These are phyloP conservation scores for Debaryomyces udenii DNA, from an alignment of 1,139 yeast genomes.

Conservation along the genomic window DNA sequence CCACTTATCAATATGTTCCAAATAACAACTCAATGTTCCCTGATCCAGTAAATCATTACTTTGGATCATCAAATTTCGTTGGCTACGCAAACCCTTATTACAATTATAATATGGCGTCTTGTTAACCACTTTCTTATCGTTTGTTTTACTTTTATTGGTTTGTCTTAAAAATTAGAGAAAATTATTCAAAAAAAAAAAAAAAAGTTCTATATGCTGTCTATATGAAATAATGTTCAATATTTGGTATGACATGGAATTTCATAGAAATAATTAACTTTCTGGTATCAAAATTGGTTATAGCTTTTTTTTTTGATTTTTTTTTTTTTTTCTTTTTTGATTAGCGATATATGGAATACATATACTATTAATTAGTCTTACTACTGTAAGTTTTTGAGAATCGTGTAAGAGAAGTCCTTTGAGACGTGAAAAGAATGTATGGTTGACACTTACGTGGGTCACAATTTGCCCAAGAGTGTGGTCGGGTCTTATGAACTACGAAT, in stretches of 20 bases:
- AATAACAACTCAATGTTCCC: conserved; percentile 10
- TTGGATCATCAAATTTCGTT: conserved; percentile 27
- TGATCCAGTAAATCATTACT: conserved; percentile 20
- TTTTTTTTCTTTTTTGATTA: neutral
- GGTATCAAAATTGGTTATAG: neutral
- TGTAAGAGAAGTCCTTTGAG: too few species aligned
- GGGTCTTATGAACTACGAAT: too few species aligned
- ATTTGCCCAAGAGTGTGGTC: too few species aligned
- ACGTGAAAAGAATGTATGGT: too few species aligned
- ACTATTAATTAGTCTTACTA: neutral
- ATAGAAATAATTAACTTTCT: neutral
- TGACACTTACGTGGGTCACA: too few species aligned
- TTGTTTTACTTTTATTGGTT: conserved; percentile 3
- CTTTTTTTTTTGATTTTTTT: conserved; percentile 1
- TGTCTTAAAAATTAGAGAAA: conserved; percentile 2
- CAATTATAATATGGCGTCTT: conserved; percentile 37
- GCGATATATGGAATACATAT: neutral
- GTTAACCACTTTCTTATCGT: conserved; percentile 19
- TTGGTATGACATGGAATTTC: too few species aligned
- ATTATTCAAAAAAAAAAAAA: conserved; percentile 3
- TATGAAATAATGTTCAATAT: conserved; percentile 5
- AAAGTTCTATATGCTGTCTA: conserved; percentile 4
- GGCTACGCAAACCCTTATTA: conserved; percentile 47
- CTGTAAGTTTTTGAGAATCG: too few species aligned
- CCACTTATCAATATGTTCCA: conserved; percentile 23